Evolutionary conservation across 495 filamentous ascomycete species (phyloP), one percentile per base, ranked within the genome.

Genomic region (Friedmanniomyces endolithicus): DNA sequence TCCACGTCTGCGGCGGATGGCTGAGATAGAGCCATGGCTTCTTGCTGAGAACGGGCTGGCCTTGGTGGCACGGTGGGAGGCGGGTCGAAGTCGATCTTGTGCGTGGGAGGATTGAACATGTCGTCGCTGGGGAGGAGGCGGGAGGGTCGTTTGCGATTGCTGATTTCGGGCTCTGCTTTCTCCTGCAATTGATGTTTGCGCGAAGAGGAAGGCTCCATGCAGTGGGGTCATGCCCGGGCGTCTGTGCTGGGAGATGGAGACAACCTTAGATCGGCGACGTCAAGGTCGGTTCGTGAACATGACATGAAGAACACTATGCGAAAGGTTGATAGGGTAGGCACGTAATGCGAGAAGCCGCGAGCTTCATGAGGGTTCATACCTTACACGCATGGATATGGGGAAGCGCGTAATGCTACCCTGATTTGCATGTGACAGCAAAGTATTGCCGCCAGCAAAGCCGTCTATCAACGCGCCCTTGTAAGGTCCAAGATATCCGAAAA

Each of bases 21-120:
- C 23, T 56, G 33, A 19, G 37, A 22, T 27, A 43, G 17, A 48
- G 58, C 33, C 54, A 47, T 48, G 11, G 55, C 55, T 17, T 52
- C 49, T 19, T 47, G 43, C 49, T 58, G 55, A 52, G 17, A 52
- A 4, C 43, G 24, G 9, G 53, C 48, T 45, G 55, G 49, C 20
- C 46, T 24, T 4, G 39, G 31, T 16, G 48, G 48, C 16, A 53
- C 40, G n/a, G 48, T 23, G 14, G 54, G 54, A 3, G 55, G 35
- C 16, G 23, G 47, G 19, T 57, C 24, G 11, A 23, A 20, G 16
- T 53, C 43, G 35, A 29, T 44, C 11, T 27, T 11, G 31, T 40
- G 8, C n/a, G 17, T 51, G 23, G 31, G 11, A 20, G 41, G 49
- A n/a, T 11, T 17, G 45, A 55, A 55, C 53, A 55, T 55, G 20